Base-by-base conservation (phyloP, 169 alveolate species). In the Eimeria mitis region DNA sequence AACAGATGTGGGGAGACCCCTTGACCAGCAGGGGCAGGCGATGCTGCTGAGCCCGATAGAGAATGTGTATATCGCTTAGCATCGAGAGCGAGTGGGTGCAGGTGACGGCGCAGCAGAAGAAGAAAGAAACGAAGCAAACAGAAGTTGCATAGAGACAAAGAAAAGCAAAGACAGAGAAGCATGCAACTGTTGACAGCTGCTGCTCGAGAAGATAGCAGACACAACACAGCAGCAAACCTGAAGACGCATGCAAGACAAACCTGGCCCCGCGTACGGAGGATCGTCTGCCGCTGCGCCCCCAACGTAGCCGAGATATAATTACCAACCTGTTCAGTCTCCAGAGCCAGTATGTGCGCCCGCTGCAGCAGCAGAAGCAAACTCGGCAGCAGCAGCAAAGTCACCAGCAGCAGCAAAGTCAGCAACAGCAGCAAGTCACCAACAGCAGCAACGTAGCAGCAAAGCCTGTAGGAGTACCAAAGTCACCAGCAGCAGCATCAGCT, bases 221-320 rank as follows among this genome's bases (percentile, higher is more conserved):
- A 9, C 56, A 49, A n/a, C 23, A 21, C 78, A 37, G 78, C 78
- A 70, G 44, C 37, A 70, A 31, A 8, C 73, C 73, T 23, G 34
- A n/a, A 63, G 40, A 21, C n/a, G 34, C 73, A 63, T 70, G 37
- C 37, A 11, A 37, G 14, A 37, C 78, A 70, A 9, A n/a, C 83
- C 52, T 71, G 83, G 0, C 49, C 54, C 83, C 83, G 34, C 8
- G 88, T 47, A 42, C 88, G 49, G 21, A 42, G 21, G 31, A 78
- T 78, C 63, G 63, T 78, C 65, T 78, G 68, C 68, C 88, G 25
- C 54, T 78, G 88, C 42, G 88, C 88, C 42, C 42, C 88, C 88
- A 78, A n/a, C 59, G 68, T 28, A 44, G 88, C 63, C 6, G 88
- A 19, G 19, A 78, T 68, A 28, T 47, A 78, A 52, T 13, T 3